Conservation (phyloP, 257 asterid genomes). For the Solanum ossicruentum region DNA sequence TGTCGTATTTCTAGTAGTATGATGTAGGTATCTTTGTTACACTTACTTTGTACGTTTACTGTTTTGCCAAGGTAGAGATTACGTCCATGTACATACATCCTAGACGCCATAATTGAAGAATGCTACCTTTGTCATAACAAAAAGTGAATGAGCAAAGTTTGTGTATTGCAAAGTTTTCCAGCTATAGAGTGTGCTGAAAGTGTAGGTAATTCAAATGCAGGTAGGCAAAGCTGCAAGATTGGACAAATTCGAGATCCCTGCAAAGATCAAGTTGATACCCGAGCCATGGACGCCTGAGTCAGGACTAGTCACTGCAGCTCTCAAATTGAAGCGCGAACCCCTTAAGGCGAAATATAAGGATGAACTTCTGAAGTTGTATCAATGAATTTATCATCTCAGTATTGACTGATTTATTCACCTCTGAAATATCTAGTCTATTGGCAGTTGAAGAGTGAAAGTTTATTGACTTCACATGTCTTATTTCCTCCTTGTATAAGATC, state of each 20-base stretch:
- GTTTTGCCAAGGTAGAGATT: neutral
- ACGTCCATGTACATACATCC: neutral
- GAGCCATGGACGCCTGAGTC: constrained; percentile 96
- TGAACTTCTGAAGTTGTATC: constrained; percentile 50
- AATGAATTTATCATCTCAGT: constrained; percentile 17
- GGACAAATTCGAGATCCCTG: constrained; percentile 82
- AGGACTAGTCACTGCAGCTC: constrained; percentile 86
- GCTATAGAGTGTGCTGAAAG: neutral
- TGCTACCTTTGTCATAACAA: neutral
- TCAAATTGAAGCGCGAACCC: constrained; percentile 79
- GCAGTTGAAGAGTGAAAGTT: too few relatives aligned
- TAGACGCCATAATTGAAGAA: neutral
- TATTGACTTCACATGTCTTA: neutral
- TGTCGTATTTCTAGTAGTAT: neutral
- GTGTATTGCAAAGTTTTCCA: neutral
- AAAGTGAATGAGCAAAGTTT: neutral
- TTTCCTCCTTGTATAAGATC: neutral
- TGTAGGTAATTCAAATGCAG: constrained; percentile 20
- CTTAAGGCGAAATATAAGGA: constrained; percentile 54
- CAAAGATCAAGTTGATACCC: constrained; percentile 60
- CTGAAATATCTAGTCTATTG: too few relatives aligned
- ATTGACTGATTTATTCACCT: neutral
- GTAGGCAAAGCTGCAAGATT: constrained; percentile 54
- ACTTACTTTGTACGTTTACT: neutral
- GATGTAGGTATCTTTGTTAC: neutral